Percentiles rank a stretch among this genome's conserved stretches.
phyloP scores from a whole-genome alignment of 345 rosid genomes.

The Gossypium stocksii region DNA sequence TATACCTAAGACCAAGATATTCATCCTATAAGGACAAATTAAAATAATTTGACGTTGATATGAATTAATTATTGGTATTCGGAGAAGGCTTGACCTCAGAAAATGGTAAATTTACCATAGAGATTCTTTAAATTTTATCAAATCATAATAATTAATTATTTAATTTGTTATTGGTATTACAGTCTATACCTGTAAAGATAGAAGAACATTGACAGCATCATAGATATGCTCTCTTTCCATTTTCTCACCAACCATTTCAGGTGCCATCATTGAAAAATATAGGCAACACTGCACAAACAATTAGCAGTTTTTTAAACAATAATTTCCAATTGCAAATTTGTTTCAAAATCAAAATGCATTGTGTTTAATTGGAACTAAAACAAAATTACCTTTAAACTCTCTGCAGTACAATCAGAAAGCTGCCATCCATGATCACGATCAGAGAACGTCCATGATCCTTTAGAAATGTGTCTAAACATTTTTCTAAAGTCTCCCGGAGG shows the following conservation, averaged over 20 bases:
- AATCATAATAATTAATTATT: no score
- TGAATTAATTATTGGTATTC: no score
- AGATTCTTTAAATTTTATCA: no score
- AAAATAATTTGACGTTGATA: no score
- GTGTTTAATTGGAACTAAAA: not conserved
- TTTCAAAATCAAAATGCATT: not conserved
- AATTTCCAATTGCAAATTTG: not conserved
- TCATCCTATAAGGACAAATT: not conserved
- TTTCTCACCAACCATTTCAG: slow-evolving; percentile 46
- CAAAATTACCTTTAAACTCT: slow-evolving; percentile 39
- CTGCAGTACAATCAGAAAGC: slow-evolving; percentile 63
- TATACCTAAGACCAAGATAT: not conserved
- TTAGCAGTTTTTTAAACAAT: not conserved
- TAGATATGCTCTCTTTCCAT: slow-evolving; percentile 36
- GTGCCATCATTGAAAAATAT: slow-evolving; percentile 39
- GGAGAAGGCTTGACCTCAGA: no score
- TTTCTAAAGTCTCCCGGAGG: slow-evolving; percentile 52
- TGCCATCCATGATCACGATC: slow-evolving; percentile 69
- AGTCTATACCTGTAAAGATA: slow-evolving; percentile 40
- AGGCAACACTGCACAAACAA: slow-evolving; percentile 22
- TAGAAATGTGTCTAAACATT: slow-evolving; percentile 49
- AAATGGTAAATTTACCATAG: no score
- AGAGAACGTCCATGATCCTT: slow-evolving; percentile 66
- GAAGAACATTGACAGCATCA: slow-evolving; percentile 48
- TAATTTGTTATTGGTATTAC: not conserved